Evolutionary conservation across 305 asterid species (phyloP).

Genomic region (Ilex paraguariensis): DNA sequence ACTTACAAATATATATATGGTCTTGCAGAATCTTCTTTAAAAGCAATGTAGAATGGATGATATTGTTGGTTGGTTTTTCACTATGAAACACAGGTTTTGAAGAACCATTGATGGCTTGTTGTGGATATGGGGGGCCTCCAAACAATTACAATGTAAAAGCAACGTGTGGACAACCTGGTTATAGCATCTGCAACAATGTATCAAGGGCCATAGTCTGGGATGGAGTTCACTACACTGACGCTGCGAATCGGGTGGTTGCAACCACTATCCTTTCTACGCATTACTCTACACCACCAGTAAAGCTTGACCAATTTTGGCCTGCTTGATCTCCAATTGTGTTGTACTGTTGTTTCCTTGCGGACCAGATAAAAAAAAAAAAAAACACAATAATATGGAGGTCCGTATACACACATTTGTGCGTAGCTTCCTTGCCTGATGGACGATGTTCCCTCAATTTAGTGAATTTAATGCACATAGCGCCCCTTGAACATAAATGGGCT

Average conservation of each 20-base stretch:
- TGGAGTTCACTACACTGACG: conserved; percentile 48
- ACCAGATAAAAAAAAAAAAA: too few species aligned
- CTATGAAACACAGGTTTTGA: conserved; percentile 11
- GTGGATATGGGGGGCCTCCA: conserved; percentile 48
- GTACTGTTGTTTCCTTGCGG: too few species aligned
- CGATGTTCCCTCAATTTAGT: too few species aligned
- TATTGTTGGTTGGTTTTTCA: too few species aligned
- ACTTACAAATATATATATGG: background rate
- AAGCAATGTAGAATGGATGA: too few species aligned
- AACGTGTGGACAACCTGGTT: conserved; percentile 27
- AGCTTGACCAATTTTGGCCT: conserved; percentile 28
- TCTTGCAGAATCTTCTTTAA: background rate
- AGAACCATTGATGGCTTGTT: conserved; percentile 41
- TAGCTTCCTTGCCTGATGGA: too few species aligned
- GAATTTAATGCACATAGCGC: too few species aligned
- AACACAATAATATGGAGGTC: too few species aligned
- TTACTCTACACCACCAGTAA: conserved; percentile 30
- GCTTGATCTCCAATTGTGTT: too few species aligned
- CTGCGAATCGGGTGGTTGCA: conserved; percentile 39
- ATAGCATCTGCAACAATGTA: conserved; percentile 27
- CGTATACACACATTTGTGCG: too few species aligned
- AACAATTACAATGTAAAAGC: conserved; percentile 31
- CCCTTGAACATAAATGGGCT: too few species aligned
- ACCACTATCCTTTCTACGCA: conserved; percentile 28
- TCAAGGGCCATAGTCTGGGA: conserved; percentile 42